Evolutionary conservation across 1,284 basidiomycete genomes (phyloP).

Genomic region (Boletus semigastroideus): DNA sequence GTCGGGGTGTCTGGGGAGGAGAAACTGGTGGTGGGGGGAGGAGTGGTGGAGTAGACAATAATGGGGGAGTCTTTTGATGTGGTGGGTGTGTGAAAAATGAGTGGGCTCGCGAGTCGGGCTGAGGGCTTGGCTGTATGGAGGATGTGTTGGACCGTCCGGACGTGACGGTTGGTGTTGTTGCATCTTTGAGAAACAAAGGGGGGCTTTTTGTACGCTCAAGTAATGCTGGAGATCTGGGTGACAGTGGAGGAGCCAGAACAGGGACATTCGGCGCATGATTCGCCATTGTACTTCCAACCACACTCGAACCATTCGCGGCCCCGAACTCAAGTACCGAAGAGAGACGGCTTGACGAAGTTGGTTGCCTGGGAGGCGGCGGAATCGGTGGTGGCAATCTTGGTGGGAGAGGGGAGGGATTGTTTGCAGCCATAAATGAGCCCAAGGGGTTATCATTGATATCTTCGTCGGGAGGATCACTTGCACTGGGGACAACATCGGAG

Average conservation of each 20-base stretch:
- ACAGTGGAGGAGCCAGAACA: slow-evolving; percentile 17
- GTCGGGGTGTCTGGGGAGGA: slow-evolving; percentile 33
- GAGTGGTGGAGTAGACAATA: slow-evolving; percentile 26
- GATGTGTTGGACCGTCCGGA: slow-evolving; percentile 1
- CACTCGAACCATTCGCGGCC: not conserved
- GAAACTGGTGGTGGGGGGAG: slow-evolving; percentile 33
- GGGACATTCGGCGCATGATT: slow-evolving; percentile 8
- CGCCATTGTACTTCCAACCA: not conserved
- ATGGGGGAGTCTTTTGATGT: slow-evolving; percentile 12
- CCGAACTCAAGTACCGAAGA: slow-evolving; percentile 13
- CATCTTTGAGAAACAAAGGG: not conserved
- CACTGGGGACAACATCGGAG: slow-evolving; percentile 67
- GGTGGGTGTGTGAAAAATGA: slow-evolving; percentile 13
- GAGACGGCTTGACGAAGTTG: slow-evolving; percentile 20
- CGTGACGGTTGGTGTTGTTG: not conserved
- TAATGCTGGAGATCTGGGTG: slow-evolving; percentile 9
- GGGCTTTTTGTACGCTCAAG: slow-evolving; percentile 8
- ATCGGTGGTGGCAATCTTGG: slow-evolving; percentile 49
- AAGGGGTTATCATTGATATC: slow-evolving; percentile 36
- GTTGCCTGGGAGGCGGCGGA: slow-evolving; percentile 40
- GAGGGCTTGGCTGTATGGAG: slow-evolving; percentile 5
- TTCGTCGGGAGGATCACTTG: slow-evolving; percentile 41
- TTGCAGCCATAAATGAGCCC: slow-evolving; percentile 39
- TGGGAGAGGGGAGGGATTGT: slow-evolving; percentile 44
- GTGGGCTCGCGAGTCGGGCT: slow-evolving; percentile 3